These are phyloP conservation scores for Yueomyces sp. DNA, from an alignment of 1,139 yeast genomes.

Conservation along the genomic window DNA sequence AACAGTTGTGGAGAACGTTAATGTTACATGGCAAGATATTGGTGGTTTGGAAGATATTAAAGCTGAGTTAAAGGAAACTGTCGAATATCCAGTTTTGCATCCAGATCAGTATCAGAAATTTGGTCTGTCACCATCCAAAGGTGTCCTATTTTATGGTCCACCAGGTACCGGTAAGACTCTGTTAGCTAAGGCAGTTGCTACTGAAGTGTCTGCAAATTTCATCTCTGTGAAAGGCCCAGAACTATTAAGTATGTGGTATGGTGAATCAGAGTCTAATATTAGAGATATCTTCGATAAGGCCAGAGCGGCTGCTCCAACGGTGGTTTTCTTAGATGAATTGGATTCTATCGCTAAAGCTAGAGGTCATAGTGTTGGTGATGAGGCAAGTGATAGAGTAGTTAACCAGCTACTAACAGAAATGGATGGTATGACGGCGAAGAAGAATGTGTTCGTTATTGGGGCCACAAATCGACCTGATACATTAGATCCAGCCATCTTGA, in stretches of 20 bases:
- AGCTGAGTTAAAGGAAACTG: constrained; percentile 93
- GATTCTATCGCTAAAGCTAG: constrained; percentile 95
- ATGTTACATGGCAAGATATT: constrained; percentile 72
- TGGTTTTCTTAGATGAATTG: constrained; percentile 87
- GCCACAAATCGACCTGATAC: constrained; percentile 98
- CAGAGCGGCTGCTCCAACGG: constrained; percentile 96
- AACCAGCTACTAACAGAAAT: constrained; percentile 93
- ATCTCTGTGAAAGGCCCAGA: constrained; percentile 95
- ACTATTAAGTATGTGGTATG: constrained; percentile 93
- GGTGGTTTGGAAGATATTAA: constrained; percentile 92
- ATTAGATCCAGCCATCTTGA: constrained; percentile 91
- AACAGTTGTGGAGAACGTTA: constrained; percentile 94
- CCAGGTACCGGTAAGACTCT: constrained; percentile 99
- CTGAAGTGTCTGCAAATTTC: constrained; percentile 90
- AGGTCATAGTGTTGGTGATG: constrained; percentile 86
- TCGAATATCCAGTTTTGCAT: constrained; percentile 92
- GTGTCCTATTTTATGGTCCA: constrained; percentile 95
- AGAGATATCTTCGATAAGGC: constrained; percentile 96
- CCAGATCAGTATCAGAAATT: constrained; percentile 96
- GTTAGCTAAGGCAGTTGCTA: constrained; percentile 93
- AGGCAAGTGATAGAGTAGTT: constrained; percentile 94
- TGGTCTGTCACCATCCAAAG: constrained; percentile 92
- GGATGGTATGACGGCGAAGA: constrained; percentile 99
- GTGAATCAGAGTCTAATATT: constrained; percentile 91
- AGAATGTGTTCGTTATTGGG: constrained; percentile 94